Evolutionary conservation across 2,329 filamentous ascomycete species (phyloP).

Genomic region (Parafenestella ontariensis): DNA sequence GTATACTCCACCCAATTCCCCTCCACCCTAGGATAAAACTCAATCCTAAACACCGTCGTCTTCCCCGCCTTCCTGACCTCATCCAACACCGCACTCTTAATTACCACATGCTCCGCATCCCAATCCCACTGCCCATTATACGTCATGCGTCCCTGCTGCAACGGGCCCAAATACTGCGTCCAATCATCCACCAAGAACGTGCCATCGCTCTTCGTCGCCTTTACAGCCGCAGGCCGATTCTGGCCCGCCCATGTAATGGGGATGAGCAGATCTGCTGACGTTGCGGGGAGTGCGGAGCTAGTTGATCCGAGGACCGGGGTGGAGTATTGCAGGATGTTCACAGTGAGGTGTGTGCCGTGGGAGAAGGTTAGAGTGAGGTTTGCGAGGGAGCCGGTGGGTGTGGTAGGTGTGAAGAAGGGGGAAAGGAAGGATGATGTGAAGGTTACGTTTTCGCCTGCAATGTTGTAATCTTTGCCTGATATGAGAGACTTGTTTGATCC

Average conservation of each 20-base stretch:
- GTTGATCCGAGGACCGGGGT: constrained; percentile 45
- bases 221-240: constrained; percentile 59
- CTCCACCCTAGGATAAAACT: constrained; percentile 61
- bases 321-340: constrained; percentile 63
- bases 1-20: constrained; percentile 60
- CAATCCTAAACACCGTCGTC: constrained; percentile 59
- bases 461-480: constrained; percentile 55
- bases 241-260: constrained; percentile 62
- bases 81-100: constrained; percentile 56
- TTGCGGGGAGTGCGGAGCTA: constrained; percentile 41
- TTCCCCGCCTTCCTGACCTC: constrained; percentile 56
- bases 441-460: constrained; percentile 54
- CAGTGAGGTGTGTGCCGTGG: constrained; percentile 54
- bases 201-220: constrained; percentile 58
- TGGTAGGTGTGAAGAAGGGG: constrained; percentile 52
- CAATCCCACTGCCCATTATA: constrained; percentile 62
- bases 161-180: constrained; percentile 60
- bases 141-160: constrained; percentile 59
- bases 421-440: constrained; percentile 58
- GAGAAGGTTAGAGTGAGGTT: constrained; percentile 63
- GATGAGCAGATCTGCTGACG: constrained; percentile 55
- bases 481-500: constrained; percentile 48
- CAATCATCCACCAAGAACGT: constrained; percentile 63
- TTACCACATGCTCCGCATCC: constrained; percentile 55
- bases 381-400: constrained; percentile 55